phyloP scores from a whole-genome alignment of 202 grass and related monocot genomes.

The Zizania palustris region DNA sequence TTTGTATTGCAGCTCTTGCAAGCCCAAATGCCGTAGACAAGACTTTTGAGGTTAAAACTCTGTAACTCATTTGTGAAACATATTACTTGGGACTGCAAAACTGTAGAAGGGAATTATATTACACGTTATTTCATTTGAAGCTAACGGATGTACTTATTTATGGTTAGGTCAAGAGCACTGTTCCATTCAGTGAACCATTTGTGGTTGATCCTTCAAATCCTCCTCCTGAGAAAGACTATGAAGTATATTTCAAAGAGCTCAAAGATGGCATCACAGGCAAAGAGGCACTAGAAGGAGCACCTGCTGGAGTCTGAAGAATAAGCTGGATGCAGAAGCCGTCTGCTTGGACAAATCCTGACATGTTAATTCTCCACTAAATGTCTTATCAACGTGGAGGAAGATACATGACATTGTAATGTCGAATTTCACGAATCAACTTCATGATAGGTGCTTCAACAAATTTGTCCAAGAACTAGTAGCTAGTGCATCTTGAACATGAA shows the following conservation, averaged over 20 bases:
- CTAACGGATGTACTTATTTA: conserved; percentile 17
- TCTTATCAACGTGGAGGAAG: conserved; percentile 13
- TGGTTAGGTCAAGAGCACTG: conserved; percentile 87
- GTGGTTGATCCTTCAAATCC: conserved; percentile 80
- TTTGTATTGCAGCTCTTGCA: conserved; percentile 80
- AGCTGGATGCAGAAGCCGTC: conserved; percentile 2
- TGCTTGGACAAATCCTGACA: conserved; percentile 18
- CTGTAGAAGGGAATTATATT: conserved; percentile 21
- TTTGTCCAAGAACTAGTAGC: not conserved
- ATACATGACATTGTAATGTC: conserved; percentile 1
- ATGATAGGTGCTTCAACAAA: not conserved
- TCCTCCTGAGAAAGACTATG: conserved; percentile 82
- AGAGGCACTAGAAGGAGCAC: conserved; percentile 75
- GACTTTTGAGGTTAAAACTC: conserved; percentile 76
- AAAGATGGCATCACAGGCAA: conserved; percentile 88
- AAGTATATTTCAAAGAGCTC: conserved; percentile 78
- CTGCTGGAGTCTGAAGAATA: conserved; percentile 58
- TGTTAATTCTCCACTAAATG: conserved; percentile 7
- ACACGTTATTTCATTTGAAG: conserved; percentile 8
- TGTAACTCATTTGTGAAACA: conserved; percentile 2
- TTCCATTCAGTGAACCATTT: conserved; percentile 87
- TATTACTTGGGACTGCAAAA: not conserved
- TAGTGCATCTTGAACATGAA: not conserved
- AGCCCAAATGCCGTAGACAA: conserved; percentile 81
- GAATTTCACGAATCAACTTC: conserved; percentile 18